These are phyloP conservation scores for Paramecium sexaurelia DNA, from an alignment of 73 alveolate genomes.

Conservation along the genomic window DNA sequence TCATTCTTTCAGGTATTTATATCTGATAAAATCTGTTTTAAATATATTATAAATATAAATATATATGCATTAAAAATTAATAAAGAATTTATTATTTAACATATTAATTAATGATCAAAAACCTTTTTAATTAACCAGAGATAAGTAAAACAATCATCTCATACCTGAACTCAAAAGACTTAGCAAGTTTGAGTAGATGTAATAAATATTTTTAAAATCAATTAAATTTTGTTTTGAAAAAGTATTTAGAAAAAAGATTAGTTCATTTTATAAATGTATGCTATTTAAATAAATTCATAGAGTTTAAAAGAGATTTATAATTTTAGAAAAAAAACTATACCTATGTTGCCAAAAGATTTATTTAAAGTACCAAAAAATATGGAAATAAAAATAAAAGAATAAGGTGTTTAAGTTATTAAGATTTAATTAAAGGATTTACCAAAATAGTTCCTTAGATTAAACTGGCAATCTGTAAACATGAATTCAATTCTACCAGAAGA, in stretches of 20 bases:
- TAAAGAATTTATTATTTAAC: background rate
- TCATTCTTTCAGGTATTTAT: no score
- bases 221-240: background rate
- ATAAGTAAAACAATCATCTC: background rate
- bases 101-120: background rate
- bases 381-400: constrained; percentile 11
- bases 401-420: background rate
- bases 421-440: background rate
- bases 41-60: background rate
- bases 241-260: background rate
- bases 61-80: background rate
- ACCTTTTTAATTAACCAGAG: background rate
- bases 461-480: background rate
- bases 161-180: background rate
- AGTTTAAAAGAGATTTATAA: background rate
- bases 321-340: background rate
- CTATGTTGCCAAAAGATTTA: background rate
- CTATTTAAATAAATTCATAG: background rate
- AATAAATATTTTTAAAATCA: background rate
- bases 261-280: background rate
- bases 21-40: background rate
- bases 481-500: background rate
- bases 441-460: background rate
- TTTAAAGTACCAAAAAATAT: constrained; percentile 8
- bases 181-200: background rate